Percentiles rank a stretch among this genome's conserved stretches.
Evolutionary conservation across 2,329 filamentous ascomycete genomes (phyloP).

Genomic region (Aspergillus terreus): DNA sequence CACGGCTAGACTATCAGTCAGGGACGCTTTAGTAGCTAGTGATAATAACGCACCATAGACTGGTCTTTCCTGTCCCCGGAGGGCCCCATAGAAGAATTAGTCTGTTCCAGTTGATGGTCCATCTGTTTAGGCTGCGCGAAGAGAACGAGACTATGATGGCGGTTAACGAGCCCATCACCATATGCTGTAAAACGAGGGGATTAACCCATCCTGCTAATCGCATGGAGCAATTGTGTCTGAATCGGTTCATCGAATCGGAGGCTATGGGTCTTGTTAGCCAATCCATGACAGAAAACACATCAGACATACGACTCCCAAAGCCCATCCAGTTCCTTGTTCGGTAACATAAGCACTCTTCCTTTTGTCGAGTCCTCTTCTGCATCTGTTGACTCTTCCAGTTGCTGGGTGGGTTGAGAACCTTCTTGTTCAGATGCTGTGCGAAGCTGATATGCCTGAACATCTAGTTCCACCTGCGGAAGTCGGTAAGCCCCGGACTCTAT

Average conservation of each 20-base stretch:
- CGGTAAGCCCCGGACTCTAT: conserved; percentile 23
- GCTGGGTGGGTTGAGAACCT: conserved; percentile 17
- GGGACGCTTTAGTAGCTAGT: background rate
- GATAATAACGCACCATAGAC: conserved; percentile 14
- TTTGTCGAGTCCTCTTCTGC: conserved; percentile 25
- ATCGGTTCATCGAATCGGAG: conserved; percentile 44
- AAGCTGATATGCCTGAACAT: conserved; percentile 43
- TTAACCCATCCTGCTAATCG: conserved; percentile 38
- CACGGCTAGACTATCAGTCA: conserved; percentile 27
- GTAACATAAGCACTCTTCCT: conserved; percentile 33
- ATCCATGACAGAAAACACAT: background rate
- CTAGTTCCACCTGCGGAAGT: conserved; percentile 34
- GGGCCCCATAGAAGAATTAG: conserved; percentile 84
- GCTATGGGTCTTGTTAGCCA: conserved; percentile 11
- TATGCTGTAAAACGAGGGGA: background rate
- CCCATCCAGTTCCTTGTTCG: conserved; percentile 37
- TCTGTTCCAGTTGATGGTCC: conserved; percentile 44
- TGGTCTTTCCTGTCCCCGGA: conserved; percentile 89
- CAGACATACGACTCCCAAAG: conserved; percentile 42
- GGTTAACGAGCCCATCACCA: background rate
- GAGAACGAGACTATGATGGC: conserved; percentile 24
- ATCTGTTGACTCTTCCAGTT: conserved; percentile 12
- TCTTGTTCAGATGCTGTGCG: conserved; percentile 20
- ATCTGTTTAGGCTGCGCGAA: conserved; percentile 32
- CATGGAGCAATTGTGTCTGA: conserved; percentile 38